phyloP scores from a whole-genome alignment of 768 basidiomycete genomes.

The Leucocoprinus birnbaumii region DNA sequence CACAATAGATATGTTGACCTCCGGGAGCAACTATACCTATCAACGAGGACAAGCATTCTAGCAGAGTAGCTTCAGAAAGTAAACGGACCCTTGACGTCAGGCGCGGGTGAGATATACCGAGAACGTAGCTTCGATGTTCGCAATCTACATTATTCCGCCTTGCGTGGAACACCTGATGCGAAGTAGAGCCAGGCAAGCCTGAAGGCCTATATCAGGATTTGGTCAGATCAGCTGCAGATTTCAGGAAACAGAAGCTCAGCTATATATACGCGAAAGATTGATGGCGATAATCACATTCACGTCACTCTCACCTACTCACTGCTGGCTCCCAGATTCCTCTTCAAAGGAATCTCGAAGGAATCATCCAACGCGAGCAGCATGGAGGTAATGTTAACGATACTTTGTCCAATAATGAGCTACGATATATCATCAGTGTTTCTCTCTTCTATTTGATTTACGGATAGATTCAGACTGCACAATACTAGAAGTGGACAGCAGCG shows the following conservation, averaged over 20 bases:
- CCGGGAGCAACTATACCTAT: too few species aligned
- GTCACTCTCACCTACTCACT: too few species aligned
- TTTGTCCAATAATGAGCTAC: too few species aligned
- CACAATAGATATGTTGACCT: too few species aligned
- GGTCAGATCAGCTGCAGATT: not conserved
- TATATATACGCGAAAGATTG: not conserved
- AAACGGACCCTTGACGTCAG: conserved; percentile 1
- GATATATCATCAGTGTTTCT: too few species aligned
- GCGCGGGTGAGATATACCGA: not conserved
- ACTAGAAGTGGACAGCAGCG: too few species aligned
- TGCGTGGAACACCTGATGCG: not conserved
- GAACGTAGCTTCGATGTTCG: not conserved
- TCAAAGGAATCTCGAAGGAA: too few species aligned
- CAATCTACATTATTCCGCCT: not conserved
- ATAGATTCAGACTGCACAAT: too few species aligned
- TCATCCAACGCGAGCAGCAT: too few species aligned
- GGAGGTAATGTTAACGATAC: too few species aligned
- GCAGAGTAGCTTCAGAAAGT: not conserved
- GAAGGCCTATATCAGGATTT: not conserved
- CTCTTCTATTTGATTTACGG: too few species aligned
- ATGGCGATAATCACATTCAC: not conserved
- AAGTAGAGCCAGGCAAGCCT: not conserved
- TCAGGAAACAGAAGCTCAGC: not conserved
- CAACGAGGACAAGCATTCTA: not conserved
- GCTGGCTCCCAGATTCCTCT: too few species aligned